These are phyloP conservation scores for Podospora didyma DNA, from an alignment of 495 filamentous ascomycete species.

Conservation along the genomic window DNA sequence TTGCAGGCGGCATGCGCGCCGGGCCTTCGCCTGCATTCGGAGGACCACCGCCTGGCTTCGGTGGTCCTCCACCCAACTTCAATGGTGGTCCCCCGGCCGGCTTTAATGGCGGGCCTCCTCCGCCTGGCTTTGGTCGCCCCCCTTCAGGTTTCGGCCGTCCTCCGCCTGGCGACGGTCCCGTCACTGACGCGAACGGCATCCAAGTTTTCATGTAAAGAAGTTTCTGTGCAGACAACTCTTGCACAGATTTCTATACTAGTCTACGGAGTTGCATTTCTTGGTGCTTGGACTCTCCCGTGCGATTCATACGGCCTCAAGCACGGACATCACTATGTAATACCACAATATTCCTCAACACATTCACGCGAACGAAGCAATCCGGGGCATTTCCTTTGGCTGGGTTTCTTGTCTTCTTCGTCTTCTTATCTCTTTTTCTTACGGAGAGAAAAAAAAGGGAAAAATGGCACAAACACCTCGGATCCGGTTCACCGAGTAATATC, in stretches of 20 bases:
- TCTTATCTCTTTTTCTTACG: background rate
- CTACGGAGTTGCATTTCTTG: background rate
- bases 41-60: background rate
- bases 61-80: no score
- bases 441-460: no score
- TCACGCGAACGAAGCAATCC: background rate
- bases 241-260: background rate
- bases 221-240: no score
- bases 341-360: background rate
- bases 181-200: background rate
- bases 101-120: no score
- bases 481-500: no score
- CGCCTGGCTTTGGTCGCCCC: no score
- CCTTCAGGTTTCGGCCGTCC: background rate
- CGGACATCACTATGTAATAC: background rate
- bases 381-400: background rate
- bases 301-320: background rate
- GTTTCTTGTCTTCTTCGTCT: background rate
- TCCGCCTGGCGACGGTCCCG: background rate
- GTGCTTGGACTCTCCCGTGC: background rate
- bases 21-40: background rate
- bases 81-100: no score
- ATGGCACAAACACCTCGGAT: no score
- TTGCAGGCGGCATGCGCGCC: background rate
- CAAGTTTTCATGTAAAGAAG: background rate